Percentiles rank a stretch among this genome's conserved stretches.
phyloP scores from a whole-genome alignment of 495 filamentous ascomycete species.

The Chaetomidium leptoderma region DNA sequence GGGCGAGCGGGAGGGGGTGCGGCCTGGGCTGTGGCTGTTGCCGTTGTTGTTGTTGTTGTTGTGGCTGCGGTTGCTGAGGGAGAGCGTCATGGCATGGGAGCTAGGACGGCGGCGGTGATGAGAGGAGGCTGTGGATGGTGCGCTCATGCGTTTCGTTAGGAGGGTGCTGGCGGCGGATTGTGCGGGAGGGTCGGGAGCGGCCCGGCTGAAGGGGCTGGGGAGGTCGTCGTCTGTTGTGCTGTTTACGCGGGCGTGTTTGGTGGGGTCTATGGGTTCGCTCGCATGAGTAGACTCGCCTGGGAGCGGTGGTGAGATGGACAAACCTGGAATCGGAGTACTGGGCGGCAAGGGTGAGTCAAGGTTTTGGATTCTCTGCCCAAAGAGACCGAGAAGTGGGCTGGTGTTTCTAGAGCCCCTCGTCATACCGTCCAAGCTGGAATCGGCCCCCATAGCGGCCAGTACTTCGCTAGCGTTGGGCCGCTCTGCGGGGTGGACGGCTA shows the following conservation, averaged over 20 bases:
- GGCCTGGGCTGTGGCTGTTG: slow-evolving; percentile 5
- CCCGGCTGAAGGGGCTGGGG: slow-evolving; percentile 22
- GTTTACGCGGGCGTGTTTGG: slow-evolving; percentile 35
- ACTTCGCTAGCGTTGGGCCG: slow-evolving; percentile 87
- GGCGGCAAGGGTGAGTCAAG: slow-evolving; percentile 51
- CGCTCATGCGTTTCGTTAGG: slow-evolving; percentile 7
- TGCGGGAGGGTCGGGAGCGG: slow-evolving; percentile 28
- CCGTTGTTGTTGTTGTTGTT: not conserved
- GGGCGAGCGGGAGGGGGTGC: slow-evolving; percentile 25
- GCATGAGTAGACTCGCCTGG: not conserved
- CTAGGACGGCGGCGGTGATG: not conserved
- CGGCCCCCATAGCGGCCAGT: slow-evolving; percentile 69
- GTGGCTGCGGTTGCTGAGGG: slow-evolving; percentile 11
- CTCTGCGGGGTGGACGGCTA: slow-evolving; percentile 70
- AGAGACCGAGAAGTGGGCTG: slow-evolving; percentile 40
- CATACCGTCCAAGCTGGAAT: slow-evolving; percentile 43
- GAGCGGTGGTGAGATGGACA: slow-evolving; percentile 7
- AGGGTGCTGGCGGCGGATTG: slow-evolving; percentile 24
- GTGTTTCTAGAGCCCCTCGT: slow-evolving; percentile 31
- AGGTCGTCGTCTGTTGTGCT: slow-evolving; percentile 34
- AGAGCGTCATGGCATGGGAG: slow-evolving; percentile 13
- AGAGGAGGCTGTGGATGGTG: not conserved
- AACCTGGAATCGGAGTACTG: slow-evolving; percentile 43
- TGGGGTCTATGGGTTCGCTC: slow-evolving; percentile 29
- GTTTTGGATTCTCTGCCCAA: slow-evolving; percentile 50